Percentiles rank a stretch among this genome's conserved stretches.
phyloP scores from a whole-genome alignment of 305 asterid genomes.

The Fraxinus nigra region DNA sequence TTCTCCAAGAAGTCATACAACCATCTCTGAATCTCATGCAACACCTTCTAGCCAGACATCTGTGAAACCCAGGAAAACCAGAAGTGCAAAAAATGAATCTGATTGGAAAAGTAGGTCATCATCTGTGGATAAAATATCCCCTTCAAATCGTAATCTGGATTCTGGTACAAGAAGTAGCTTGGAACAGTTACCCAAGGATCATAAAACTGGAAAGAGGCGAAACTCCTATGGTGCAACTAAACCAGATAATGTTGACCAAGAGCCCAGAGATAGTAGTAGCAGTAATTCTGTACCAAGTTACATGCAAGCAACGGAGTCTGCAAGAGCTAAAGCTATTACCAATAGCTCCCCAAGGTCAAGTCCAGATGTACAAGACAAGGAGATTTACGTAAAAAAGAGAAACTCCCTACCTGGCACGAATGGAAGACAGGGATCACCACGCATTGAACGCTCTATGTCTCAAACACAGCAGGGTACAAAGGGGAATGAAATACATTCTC shows the following conservation, averaged over 20 bases:
- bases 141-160: conserved; percentile 44
- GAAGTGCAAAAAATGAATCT: conserved; percentile 50
- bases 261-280: conserved; percentile 70
- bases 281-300: conserved; percentile 82
- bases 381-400: conserved; percentile 58
- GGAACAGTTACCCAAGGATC: conserved; percentile 62
- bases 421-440: conserved; percentile 87
- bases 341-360: conserved; percentile 87
- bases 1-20: conserved; percentile 72
- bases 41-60: conserved; percentile 73
- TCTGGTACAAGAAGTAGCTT: conserved; percentile 47
- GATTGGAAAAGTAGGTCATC: conserved; percentile 46
- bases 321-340: conserved; percentile 80
- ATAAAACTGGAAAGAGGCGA: conserved; percentile 60
- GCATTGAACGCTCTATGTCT: conserved; percentile 64
- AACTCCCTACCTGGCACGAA: conserved; percentile 68
- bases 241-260: conserved; percentile 71
- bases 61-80: conserved; percentile 52
- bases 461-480: conserved; percentile 68
- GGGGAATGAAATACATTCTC: conserved; percentile 67
- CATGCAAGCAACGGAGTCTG: conserved; percentile 99
- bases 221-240: conserved; percentile 64
- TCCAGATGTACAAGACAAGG: conserved; percentile 90
- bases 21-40: conserved; percentile 66
- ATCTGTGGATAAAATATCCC: conserved; percentile 40